Percentiles rank a stretch among this genome's conserved stretches.
These are phyloP conservation scores for Terana coerulea DNA, from an alignment of 768 basidiomycete species.

Conservation along the genomic window DNA sequence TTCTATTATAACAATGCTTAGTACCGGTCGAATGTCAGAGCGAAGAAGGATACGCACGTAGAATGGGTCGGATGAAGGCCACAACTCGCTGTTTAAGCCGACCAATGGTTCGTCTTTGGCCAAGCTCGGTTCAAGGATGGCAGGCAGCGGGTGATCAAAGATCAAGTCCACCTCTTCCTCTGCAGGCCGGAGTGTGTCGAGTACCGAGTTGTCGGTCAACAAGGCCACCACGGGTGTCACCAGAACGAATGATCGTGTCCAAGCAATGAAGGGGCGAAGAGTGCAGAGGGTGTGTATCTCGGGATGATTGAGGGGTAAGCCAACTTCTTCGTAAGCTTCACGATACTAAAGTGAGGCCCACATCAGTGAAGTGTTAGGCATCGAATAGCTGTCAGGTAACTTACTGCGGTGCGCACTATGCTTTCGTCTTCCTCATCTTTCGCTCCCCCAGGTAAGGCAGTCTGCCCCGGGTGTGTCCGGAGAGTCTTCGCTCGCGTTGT, in stretches of 20 bases:
- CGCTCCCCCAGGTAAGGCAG: slow-evolving; percentile 81
- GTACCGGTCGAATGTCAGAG: neutral
- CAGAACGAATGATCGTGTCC: slow-evolving; percentile 46
- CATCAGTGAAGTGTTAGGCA: neutral
- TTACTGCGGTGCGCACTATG: slow-evolving; percentile 71
- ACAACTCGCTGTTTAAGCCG: slow-evolving; percentile 59
- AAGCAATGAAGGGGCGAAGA: slow-evolving; percentile 67
- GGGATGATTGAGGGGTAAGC: slow-evolving; percentile 53
- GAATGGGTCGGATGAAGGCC: slow-evolving; percentile 70
- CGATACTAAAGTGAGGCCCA: slow-evolving; percentile 54
- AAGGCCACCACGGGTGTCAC: slow-evolving; percentile 80
- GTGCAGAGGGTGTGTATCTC: slow-evolving; percentile 56
- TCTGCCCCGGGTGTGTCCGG: slow-evolving; percentile 75
- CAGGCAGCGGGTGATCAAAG: slow-evolving; percentile 76
- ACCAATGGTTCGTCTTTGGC: slow-evolving; percentile 39
- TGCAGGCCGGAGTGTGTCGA: slow-evolving; percentile 49
- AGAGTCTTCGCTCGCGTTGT: slow-evolving; percentile 82
- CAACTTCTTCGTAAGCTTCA: slow-evolving; percentile 89
- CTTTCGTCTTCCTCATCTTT: slow-evolving; percentile 61
- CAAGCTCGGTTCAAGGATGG: slow-evolving; percentile 56
- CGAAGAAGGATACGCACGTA: slow-evolving; percentile 47
- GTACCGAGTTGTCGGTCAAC: slow-evolving; percentile 49
- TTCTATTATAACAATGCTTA: slow-evolving; percentile 41
- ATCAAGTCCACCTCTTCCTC: slow-evolving; percentile 73
- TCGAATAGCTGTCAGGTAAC: slow-evolving; percentile 22